Evolutionary conservation across 805 yeast genomes (phyloP).

Genomic region (Starmera pachycereana): DNA sequence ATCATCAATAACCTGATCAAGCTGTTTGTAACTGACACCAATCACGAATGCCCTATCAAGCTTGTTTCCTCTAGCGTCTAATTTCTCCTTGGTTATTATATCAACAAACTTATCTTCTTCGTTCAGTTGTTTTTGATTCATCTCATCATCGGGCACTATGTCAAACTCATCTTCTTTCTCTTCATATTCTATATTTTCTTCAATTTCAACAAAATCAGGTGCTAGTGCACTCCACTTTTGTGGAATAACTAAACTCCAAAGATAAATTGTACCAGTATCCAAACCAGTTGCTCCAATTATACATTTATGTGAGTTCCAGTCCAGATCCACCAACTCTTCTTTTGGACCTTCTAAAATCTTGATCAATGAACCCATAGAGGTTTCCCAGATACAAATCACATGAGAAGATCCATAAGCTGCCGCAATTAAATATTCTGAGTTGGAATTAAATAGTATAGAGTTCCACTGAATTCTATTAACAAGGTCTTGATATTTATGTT

Average conservation of each 20-base stretch:
- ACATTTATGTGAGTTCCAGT: constrained; percentile 75
- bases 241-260: constrained; percentile 76
- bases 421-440: constrained; percentile 78
- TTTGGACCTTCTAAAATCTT: constrained; percentile 86
- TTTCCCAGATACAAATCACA: constrained; percentile 89
- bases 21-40: constrained; percentile 32
- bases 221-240: constrained; percentile 96
- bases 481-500: constrained; percentile 81
- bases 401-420: constrained; percentile 83
- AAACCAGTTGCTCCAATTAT: constrained; percentile 74
- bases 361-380: constrained; percentile 75
- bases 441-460: constrained; percentile 60
- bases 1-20: constrained; percentile 7
- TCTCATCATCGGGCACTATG: constrained; percentile 55
- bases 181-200: constrained; percentile 79
- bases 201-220: constrained; percentile 92
- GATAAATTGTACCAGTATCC: constrained; percentile 71
- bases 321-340: constrained; percentile 78
- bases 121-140: constrained; percentile 48
- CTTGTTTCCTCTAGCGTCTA: constrained; percentile 67
- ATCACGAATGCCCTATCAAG: constrained; percentile 48
- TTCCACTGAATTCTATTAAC: constrained; percentile 89
- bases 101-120: constrained; percentile 63
- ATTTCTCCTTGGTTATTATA: constrained; percentile 48
- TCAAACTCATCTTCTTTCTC: constrained; percentile 93